A percentile compares a stretch with the other conserved stretches of the same genome.
phyloP scores from a whole-genome alignment of 2,329 filamentous ascomycete genomes.

The Trichoderma sp. region DNA sequence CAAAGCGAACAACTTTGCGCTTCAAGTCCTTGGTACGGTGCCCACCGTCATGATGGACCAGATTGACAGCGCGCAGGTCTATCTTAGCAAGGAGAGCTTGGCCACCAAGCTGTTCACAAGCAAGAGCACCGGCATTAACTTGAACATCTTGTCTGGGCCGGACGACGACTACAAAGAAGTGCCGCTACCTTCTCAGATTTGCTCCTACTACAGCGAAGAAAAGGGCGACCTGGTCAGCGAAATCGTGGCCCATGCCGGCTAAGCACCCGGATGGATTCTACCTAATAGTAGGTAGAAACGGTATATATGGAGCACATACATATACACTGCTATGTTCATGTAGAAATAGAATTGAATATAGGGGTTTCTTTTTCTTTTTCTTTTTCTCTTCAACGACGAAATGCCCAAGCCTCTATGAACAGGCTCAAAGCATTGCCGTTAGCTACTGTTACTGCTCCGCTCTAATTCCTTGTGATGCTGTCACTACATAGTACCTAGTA shows the following conservation, averaged over 20 bases:
- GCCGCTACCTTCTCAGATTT: constrained; percentile 84
- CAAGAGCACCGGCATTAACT: constrained; percentile 83
- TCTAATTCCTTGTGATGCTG: not conserved
- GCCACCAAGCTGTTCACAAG: constrained; percentile 81
- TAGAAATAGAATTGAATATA: constrained; percentile 18
- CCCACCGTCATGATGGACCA: constrained; percentile 91
- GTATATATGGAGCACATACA: constrained; percentile 13
- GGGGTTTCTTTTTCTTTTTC: not conserved
- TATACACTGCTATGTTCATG: not conserved
- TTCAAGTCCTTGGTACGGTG: constrained; percentile 83
- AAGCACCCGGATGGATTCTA: constrained; percentile 24
- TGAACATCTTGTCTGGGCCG: constrained; percentile 70
- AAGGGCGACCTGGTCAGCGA: constrained; percentile 80
- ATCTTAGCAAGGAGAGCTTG: constrained; percentile 76
- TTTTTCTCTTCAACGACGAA: no score
- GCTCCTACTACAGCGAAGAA: constrained; percentile 65
- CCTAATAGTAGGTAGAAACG: not conserved
- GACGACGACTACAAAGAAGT: constrained; percentile 84
- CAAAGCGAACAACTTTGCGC: constrained; percentile 88
- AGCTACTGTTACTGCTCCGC: not conserved
- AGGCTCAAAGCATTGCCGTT: not conserved
- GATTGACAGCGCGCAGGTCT: constrained; percentile 84
- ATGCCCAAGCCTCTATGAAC: no score
- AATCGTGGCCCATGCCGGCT: constrained; percentile 93
- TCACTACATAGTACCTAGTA: no score